Conservation (phyloP, 2,329 filamentous ascomycete genomes). For the Lasiodiplodia citricola region DNA sequence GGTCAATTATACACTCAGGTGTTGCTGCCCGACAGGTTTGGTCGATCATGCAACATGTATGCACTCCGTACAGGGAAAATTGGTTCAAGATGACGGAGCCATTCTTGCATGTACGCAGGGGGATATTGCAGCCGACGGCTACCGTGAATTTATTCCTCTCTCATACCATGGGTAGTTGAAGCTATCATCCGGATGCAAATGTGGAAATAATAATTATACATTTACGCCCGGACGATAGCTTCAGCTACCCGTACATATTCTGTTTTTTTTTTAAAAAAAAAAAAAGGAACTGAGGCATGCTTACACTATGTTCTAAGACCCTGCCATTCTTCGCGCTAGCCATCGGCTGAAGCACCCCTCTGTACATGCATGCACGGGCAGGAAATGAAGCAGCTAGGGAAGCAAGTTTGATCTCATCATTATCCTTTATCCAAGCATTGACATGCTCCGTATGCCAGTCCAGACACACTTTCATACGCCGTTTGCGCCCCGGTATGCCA, state of each 20-base stretch:
- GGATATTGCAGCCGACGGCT: too few species aligned
- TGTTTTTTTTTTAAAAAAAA: too few species aligned
- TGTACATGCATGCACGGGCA: neutral
- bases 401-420: neutral
- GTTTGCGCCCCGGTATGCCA: neutral
- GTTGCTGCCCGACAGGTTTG: neutral
- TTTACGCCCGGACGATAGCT: too few species aligned
- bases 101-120: neutral
- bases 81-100: neutral
- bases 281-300: too few species aligned
- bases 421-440: conserved; percentile 3
- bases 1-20: neutral
- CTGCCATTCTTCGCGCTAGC: too few species aligned
- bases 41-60: neutral
- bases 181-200: too few species aligned
- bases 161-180: too few species aligned
- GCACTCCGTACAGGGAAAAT: neutral
- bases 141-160: too few species aligned
- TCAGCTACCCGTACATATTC: too few species aligned
- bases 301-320: too few species aligned
- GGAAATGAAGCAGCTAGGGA: neutral
- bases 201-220: too few species aligned
- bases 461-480: conserved; percentile 5
- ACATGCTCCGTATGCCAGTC: neutral
- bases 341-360: neutral